Evolutionary conservation across 2,329 filamentous ascomycete species (phyloP).

Genomic region (Aulographum hederae): DNA sequence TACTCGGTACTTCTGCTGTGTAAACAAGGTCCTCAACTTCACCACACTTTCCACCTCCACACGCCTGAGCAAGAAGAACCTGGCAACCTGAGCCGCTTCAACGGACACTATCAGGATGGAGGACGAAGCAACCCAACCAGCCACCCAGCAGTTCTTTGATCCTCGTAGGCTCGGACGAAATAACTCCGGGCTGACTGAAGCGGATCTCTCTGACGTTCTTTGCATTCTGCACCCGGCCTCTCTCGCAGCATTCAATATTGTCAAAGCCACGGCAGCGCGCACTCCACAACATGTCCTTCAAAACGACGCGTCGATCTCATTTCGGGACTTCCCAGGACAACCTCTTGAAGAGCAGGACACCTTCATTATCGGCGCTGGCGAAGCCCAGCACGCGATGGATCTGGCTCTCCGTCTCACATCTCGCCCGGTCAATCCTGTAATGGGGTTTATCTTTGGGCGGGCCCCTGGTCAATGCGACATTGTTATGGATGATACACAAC

Average conservation of each 20-base stretch:
- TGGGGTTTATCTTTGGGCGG: constrained; percentile 77
- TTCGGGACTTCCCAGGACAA: constrained; percentile 12
- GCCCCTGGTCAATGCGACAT: constrained; percentile 56
- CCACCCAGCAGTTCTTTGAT: constrained; percentile 67
- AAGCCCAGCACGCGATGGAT: constrained; percentile 25
- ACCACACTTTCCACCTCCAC: too few species aligned
- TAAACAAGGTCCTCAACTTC: too few species aligned
- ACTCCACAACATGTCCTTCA: constrained; percentile 44
- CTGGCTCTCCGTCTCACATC: constrained; percentile 70
- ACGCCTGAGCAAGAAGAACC: too few species aligned
- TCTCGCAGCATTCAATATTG: constrained; percentile 50
- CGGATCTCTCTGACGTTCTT: constrained; percentile 74
- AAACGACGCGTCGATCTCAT: constrained; percentile 1
- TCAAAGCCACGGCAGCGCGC: constrained; percentile 34
- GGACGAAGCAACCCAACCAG: constrained; percentile 33
- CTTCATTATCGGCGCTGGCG: constrained; percentile 15
- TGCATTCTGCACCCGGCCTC: constrained; percentile 74
- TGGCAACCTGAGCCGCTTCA: too few species aligned
- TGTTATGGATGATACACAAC: constrained; percentile 45
- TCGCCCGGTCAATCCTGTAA: constrained; percentile 42
- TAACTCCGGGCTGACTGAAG: constrained; percentile 64
- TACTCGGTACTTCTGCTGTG: too few species aligned
- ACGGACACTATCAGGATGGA: constrained; percentile 14
- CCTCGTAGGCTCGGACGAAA: constrained; percentile 62
- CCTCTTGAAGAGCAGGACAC: constrained; percentile 24